Evolutionary conservation across 805 yeast species (phyloP).

Genomic region (Candida alai): DNA sequence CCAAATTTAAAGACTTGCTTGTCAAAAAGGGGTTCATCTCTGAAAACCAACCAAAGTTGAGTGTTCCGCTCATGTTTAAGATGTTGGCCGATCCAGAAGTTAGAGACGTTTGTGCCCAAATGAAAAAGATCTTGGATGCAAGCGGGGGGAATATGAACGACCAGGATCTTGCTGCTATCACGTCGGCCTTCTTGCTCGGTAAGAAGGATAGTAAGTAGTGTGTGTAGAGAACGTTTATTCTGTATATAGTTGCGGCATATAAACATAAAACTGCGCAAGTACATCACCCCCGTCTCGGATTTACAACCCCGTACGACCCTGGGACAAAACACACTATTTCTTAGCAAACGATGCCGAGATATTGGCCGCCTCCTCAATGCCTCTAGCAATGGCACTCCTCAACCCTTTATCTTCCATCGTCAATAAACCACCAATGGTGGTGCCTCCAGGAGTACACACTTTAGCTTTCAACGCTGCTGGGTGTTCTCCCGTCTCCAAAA

Average conservation of each 20-base stretch:
- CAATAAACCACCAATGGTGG: slow-evolving; percentile 92
- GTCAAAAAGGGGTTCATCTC: slow-evolving; percentile 27
- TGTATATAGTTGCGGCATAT: no score
- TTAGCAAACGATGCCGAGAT: slow-evolving; percentile 57
- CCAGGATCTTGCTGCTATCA: slow-evolving; percentile 29
- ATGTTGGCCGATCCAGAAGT: slow-evolving; percentile 35
- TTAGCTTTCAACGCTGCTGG: slow-evolving; percentile 85
- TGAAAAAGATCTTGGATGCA: slow-evolving; percentile 29
- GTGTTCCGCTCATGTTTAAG: slow-evolving; percentile 33
- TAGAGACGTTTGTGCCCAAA: slow-evolving; percentile 22
- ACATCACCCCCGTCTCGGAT: no score
- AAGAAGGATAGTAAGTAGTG: slow-evolving; percentile 6
- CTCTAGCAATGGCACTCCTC: slow-evolving; percentile 81
- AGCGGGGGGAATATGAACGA: slow-evolving; percentile 29
- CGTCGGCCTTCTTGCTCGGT: slow-evolving; percentile 4
- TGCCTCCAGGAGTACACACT: slow-evolving; percentile 97
- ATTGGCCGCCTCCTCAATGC: slow-evolving; percentile 87
- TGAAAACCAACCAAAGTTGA: slow-evolving; percentile 29
- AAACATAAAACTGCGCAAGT: no score
- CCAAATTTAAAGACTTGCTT: slow-evolving; percentile 29
- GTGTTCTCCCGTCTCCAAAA: slow-evolving; percentile 71
- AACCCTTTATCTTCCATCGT: slow-evolving; percentile 90
- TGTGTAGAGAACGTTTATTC: no score
- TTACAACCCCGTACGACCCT: no score
- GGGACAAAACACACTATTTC: slow-evolving; percentile 18